phyloP scores from a whole-genome alignment of 805 yeast species.

The Metschnikowia orientalis region DNA sequence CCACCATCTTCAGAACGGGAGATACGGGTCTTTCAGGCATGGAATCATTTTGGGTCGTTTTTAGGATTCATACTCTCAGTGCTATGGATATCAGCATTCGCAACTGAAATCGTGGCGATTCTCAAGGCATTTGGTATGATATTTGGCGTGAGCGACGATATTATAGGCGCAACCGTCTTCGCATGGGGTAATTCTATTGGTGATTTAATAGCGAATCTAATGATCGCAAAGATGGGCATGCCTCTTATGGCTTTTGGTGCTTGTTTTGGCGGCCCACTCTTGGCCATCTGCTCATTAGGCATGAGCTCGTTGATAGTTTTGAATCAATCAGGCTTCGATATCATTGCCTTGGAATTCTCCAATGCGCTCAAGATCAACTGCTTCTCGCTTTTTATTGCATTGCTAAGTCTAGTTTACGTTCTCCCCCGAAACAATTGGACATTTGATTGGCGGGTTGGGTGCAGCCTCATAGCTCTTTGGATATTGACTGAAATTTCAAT shows the following conservation, averaged over 20 bases:
- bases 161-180: constrained; percentile 81
- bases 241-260: constrained; percentile 93
- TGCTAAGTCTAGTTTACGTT: constrained; percentile 9
- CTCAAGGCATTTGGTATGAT: constrained; percentile 58
- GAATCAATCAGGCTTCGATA: constrained; percentile 5
- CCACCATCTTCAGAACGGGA: not conserved
- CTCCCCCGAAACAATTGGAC: constrained; percentile 25
- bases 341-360: constrained; percentile 13
- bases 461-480: constrained; percentile 30
- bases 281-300: constrained; percentile 80
- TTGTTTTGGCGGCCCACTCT: constrained; percentile 88
- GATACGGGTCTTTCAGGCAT: constrained; percentile 2
- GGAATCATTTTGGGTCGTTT: constrained; percentile 30
- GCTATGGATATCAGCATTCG: constrained; percentile 63
- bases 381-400: constrained; percentile 10
- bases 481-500: constrained; percentile 3
- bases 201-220: constrained; percentile 77
- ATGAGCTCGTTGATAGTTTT: constrained; percentile 35
- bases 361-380: constrained; percentile 13
- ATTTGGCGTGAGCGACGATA: constrained; percentile 64
- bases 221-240: constrained; percentile 75
- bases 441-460: constrained; percentile 33
- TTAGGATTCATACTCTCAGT: constrained; percentile 67
- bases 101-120: constrained; percentile 63
- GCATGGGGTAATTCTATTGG: constrained; percentile 93